phyloP scores from a whole-genome alignment of 371 early-diverging fungal species.

The Mucor racemosus region DNA sequence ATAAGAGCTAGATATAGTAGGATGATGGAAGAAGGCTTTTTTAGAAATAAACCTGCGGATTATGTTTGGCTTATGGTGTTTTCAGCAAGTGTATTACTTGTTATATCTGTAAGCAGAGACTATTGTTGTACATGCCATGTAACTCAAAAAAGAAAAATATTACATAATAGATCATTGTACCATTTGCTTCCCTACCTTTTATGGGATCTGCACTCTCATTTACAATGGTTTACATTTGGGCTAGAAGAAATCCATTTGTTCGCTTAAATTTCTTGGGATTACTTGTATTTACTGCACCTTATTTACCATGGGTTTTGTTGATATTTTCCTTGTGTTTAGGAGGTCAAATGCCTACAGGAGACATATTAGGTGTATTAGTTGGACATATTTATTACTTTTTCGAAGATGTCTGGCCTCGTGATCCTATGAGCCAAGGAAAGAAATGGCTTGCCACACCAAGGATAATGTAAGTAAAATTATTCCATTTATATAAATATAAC shows the following conservation, averaged over 20 bases:
- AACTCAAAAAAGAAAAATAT: background rate
- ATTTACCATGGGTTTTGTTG: constrained; percentile 90
- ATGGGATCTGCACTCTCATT: constrained; percentile 85
- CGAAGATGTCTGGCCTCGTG: constrained; percentile 92
- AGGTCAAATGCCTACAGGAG: constrained; percentile 75
- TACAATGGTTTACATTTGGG: constrained; percentile 94
- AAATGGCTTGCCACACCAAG: constrained; percentile 65
- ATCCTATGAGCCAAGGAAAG: constrained; percentile 65
- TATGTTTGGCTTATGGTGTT: constrained; percentile 87
- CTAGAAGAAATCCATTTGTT: constrained; percentile 87
- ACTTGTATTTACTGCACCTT: constrained; percentile 90
- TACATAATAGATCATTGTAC: constrained; percentile 62
- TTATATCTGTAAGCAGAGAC: constrained; percentile 37
- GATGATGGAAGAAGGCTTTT: constrained; percentile 95
- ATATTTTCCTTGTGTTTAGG: constrained; percentile 80
- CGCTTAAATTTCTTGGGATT: constrained; percentile 89
- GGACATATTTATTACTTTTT: constrained; percentile 96
- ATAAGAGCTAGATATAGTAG: constrained; percentile 82
- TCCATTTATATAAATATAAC: background rate
- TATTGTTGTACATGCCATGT: constrained; percentile 7
- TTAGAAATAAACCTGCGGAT: constrained; percentile 87
- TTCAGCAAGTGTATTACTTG: constrained; percentile 64
- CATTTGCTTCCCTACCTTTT: constrained; percentile 79
- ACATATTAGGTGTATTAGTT: constrained; percentile 83
- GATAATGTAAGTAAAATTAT: constrained; percentile 55